Evolutionary conservation across 1,284 basidiomycete species (phyloP).

Genomic region (Irpex rosettiformis): DNA sequence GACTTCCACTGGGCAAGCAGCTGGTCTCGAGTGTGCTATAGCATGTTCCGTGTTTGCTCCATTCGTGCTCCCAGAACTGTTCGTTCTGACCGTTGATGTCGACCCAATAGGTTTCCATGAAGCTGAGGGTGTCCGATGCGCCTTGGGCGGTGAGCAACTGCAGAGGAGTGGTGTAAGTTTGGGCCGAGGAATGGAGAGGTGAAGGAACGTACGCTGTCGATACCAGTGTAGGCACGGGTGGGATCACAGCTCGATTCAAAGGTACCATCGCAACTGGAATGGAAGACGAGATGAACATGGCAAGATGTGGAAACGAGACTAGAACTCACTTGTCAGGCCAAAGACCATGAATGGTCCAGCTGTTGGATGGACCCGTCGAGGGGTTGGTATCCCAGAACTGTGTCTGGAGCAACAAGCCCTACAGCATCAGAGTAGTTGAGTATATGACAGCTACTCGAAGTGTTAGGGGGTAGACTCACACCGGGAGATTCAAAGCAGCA

Average conservation of each 20-base stretch:
- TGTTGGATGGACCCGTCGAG: conserved; percentile 57
- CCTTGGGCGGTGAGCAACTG: conserved; percentile 61
- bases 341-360: conserved; percentile 76
- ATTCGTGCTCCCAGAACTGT: conserved; percentile 75
- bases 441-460: too few species aligned
- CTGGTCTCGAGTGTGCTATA: conserved; percentile 59
- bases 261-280: conserved; percentile 62
- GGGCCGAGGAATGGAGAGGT: background rate
- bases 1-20: conserved; percentile 57
- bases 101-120: conserved; percentile 72
- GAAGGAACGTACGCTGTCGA: conserved; percentile 41
- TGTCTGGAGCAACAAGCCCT: conserved; percentile 64
- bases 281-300: background rate
- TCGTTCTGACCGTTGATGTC: conserved; percentile 60
- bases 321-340: conserved; percentile 64
- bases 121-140: conserved; percentile 57
- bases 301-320: conserved; percentile 6
- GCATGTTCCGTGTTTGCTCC: conserved; percentile 75
- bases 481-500: conserved; percentile 36
- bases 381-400: conserved; percentile 45
- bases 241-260: conserved; percentile 64
- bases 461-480: conserved; percentile 20
- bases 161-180: conserved; percentile 1
- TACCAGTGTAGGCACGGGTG: conserved; percentile 56
- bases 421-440: background rate